phyloP scores from a whole-genome alignment of 148 eudicot genomes.

The Amaranthus hypochondriacus region DNA sequence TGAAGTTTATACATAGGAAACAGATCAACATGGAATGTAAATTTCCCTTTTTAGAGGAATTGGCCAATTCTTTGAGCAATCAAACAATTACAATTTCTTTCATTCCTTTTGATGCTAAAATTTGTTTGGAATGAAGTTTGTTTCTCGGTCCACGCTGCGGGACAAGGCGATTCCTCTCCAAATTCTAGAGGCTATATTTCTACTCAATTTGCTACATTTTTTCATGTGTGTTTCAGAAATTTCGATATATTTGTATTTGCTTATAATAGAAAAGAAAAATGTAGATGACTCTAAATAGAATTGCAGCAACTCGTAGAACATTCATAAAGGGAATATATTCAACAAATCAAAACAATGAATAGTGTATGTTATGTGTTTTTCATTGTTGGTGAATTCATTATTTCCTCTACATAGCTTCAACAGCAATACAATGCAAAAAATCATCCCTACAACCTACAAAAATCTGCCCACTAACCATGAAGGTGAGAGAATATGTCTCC shows the following conservation, averaged over 20 bases:
- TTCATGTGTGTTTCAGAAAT: background rate
- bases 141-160: background rate
- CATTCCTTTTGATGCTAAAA: background rate
- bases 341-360: too few relatives aligned
- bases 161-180: too few relatives aligned
- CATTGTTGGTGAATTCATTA: constrained; percentile 4
- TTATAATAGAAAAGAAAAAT: too few relatives aligned
- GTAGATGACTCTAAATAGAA: too few relatives aligned
- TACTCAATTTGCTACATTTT: too few relatives aligned
- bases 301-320: too few relatives aligned
- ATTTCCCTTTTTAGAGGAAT: constrained; percentile 10
- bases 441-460: constrained; percentile 95
- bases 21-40: constrained; percentile 17
- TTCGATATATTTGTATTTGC: background rate
- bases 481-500: constrained; percentile 86
- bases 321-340: too few relatives aligned
- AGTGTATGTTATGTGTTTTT: too few relatives aligned
- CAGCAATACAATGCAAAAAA: constrained; percentile 53
- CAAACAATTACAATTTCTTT: constrained; percentile 8
- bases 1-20: constrained; percentile 6
- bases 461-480: constrained; percentile 80
- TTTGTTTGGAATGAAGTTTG: constrained; percentile 3
- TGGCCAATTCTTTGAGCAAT: constrained; percentile 10
- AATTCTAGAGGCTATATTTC: too few relatives aligned
- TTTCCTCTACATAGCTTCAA: constrained; percentile 21